Evolutionary conservation across 768 basidiomycete species (phyloP).

Genomic region (Mycena maculata): DNA sequence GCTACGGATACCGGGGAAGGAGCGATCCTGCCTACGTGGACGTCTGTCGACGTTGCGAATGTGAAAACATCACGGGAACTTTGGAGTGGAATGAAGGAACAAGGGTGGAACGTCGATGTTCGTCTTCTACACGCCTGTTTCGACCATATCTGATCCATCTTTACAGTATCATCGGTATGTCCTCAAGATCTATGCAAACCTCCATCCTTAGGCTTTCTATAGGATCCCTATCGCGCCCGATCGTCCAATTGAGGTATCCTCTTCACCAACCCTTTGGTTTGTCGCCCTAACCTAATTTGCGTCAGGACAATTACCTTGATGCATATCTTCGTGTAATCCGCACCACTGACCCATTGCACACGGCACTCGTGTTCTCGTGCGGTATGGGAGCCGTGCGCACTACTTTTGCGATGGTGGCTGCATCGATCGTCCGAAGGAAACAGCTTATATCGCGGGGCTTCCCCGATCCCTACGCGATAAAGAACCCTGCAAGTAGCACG

Average conservation of each 20-base stretch:
- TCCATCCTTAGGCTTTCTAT: neutral
- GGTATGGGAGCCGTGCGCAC: conserved; percentile 97
- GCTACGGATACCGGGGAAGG: conserved; percentile 76
- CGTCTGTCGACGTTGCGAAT: conserved; percentile 82
- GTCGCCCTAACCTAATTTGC: neutral
- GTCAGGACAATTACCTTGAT: conserved; percentile 93
- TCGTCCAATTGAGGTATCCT: conserved; percentile 76
- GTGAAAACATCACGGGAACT: conserved; percentile 92
- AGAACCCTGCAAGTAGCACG: conserved; percentile 29
- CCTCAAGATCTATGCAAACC: too few relatives aligned
- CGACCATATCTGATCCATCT: conserved; percentile 30
- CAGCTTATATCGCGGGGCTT: conserved; percentile 74
- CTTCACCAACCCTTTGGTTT: neutral
- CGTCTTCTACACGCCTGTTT: conserved; percentile 35
- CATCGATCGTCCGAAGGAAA: conserved; percentile 85
- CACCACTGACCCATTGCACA: conserved; percentile 79
- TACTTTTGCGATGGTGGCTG: conserved; percentile 97
- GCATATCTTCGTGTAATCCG: conserved; percentile 88
- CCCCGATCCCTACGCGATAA: conserved; percentile 80
- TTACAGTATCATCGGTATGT: conserved; percentile 79
- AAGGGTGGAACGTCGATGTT: conserved; percentile 95
- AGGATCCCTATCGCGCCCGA: conserved; percentile 97
- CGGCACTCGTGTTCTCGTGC: conserved; percentile 92
- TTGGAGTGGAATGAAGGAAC: conserved; percentile 79
- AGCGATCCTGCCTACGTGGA: conserved; percentile 93